Evolutionary conservation across 306 rosid genomes (phyloP), one percentile per base, ranked within the genome.

Genomic region (Fragaria nilgerrensis): DNA sequence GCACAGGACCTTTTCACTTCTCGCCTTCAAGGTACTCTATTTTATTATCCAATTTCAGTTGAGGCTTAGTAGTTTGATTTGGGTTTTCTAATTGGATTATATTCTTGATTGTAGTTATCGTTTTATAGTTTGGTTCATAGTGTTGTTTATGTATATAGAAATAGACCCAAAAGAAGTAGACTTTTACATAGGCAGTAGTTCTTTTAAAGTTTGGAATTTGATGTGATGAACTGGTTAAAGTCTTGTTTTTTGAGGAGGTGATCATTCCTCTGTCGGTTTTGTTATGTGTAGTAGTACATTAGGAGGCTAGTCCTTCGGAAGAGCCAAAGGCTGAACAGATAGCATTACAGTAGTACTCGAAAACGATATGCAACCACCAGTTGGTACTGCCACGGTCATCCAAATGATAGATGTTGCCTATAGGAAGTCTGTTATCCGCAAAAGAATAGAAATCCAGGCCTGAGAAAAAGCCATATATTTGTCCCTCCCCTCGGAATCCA

Each of bases 1-100:
- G 48, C 96, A 68, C 97, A 87, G 82, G 96, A 89, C 76, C 82
- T 73, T 55, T 89, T 77, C 90, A 85, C 97, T 64, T 85, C 92
- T 56, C 97, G 96, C 69, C 66, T 95, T 72, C 97, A 90, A 85
- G 90, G 99, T 87, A 55, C 6, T 48, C 63, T 23, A 56, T 22
- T 73, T 56, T 20, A 29, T 52, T 19, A 15, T 5, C 59, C 59
- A 17, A 56, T 64, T 41, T 7, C 77, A 43, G 0, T 25, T 5
- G 12, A 15, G n/a, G 10, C 8, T 16, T 32, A 63, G 12, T 32
- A 59, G 68, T 27, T 63, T 63, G 66, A 59, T 52, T 59, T 25
- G 16, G 19, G 66, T 12, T 59, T 13, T 59, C 19, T 11, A 25
- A 17, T 22, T n/a, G 15, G 19, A 59, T 32, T 62, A 11, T 27